These are phyloP conservation scores for Sordariomycetes sp. DNA, from an alignment of 2,329 filamentous ascomycete species.

Conservation along the genomic window DNA sequence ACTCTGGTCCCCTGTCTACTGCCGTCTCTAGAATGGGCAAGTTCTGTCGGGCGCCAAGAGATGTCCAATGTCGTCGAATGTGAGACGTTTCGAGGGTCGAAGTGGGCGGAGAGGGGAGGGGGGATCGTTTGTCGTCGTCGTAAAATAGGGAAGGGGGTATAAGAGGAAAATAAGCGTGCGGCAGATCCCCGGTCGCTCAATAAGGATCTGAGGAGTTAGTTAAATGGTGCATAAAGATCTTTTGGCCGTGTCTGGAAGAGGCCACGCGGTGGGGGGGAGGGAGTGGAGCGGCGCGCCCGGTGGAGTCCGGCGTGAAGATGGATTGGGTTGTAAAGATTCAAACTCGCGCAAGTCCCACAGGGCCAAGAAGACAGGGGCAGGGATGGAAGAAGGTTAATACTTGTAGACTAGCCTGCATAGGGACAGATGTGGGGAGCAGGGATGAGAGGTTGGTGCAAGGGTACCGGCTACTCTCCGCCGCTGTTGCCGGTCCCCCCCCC, in stretches of 20 bases:
- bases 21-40: not conserved
- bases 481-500: not conserved
- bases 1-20: not conserved
- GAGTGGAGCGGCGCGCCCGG: not conserved
- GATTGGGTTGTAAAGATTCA: not conserved
- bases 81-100: slow-evolving; percentile 5
- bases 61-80: slow-evolving; percentile 1
- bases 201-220: not conserved
- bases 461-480: not conserved
- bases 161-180: not conserved
- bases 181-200: not conserved
- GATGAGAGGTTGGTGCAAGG: not conserved
- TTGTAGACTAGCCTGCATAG: not conserved
- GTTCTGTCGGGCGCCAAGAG: slow-evolving; percentile 5
- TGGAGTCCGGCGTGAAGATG: not conserved
- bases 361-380: not conserved
- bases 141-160: not conserved
- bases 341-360: not conserved
- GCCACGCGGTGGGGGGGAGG: not conserved
- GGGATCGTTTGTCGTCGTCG: not conserved
- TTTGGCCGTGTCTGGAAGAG: not conserved
- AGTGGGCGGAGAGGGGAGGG: not conserved
- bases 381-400: not conserved
- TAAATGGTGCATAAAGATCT: not conserved
- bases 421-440: not conserved